Percentiles rank a stretch among this genome's conserved stretches.
phyloP scores from a whole-genome alignment of 2,329 filamentous ascomycete species.

The Fusarium euwallaceae region DNA sequence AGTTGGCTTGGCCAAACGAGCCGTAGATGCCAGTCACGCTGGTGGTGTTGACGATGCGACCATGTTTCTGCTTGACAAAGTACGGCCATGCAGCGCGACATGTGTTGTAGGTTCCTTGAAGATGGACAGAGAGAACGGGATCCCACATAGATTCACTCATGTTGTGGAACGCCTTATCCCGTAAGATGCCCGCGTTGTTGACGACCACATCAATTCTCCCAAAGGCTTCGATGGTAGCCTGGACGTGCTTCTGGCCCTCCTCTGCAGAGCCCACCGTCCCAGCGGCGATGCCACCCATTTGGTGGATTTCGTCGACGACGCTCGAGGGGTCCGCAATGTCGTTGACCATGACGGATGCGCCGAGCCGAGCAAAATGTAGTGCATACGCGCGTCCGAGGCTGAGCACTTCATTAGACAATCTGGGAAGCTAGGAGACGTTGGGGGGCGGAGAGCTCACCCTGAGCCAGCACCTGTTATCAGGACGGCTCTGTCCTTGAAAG shows the following conservation, averaged over 20 bases:
- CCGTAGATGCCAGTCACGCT: conserved; percentile 98
- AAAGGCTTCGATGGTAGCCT: conserved; percentile 92
- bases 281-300: conserved; percentile 88
- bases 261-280: conserved; percentile 95
- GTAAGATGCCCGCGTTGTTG: conserved; percentile 98
- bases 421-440: neutral
- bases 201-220: conserved; percentile 94
- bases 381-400: conserved; percentile 89
- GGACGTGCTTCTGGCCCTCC: conserved; percentile 91
- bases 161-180: conserved; percentile 97
- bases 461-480: conserved; percentile 90
- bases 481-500: conserved; percentile 88
- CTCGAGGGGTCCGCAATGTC: conserved; percentile 93
- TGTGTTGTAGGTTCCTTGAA: conserved; percentile 94
- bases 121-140: conserved; percentile 90
- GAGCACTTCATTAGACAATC: neutral
- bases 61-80: conserved; percentile 98
- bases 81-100: conserved; percentile 98
- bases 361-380: conserved; percentile 86
- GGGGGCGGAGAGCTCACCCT: conserved; percentile 56
- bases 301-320: conserved; percentile 92
- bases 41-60: conserved; percentile 95
- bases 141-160: conserved; percentile 97
- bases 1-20: conserved; percentile 99
- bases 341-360: conserved; percentile 91